These are phyloP conservation scores for Myriosclerotinia scirpicola DNA, from an alignment of 2,329 filamentous ascomycete species.

Conservation along the genomic window DNA sequence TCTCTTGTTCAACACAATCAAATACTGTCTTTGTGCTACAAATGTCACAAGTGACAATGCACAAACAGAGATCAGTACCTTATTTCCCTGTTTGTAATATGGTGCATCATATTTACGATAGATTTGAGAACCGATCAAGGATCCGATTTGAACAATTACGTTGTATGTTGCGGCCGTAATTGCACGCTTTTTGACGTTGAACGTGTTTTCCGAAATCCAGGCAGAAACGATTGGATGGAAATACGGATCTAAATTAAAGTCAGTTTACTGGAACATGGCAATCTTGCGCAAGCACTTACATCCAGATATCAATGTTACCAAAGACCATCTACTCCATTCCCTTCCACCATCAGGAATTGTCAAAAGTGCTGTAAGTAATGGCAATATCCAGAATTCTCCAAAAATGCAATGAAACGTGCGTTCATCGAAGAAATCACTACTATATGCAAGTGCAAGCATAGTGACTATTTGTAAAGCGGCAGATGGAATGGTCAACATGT, in stretches of 20 bases:
- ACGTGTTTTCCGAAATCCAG: constrained; percentile 57
- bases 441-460: constrained; percentile 49
- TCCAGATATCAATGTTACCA: constrained; percentile 28
- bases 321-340: constrained; percentile 30
- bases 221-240: constrained; percentile 49
- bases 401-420: constrained; percentile 38
- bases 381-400: constrained; percentile 46
- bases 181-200: constrained; percentile 60
- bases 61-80: constrained; percentile 51
- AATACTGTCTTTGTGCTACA: constrained; percentile 48
- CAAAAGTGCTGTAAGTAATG: constrained; percentile 37
- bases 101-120: constrained; percentile 51
- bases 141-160: constrained; percentile 48
- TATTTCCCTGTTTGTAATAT: constrained; percentile 55
- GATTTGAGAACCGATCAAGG: constrained; percentile 40
- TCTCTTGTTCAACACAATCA: constrained; percentile 48
- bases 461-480: constrained; percentile 43
- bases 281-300: constrained; percentile 24
- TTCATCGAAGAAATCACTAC: constrained; percentile 46
- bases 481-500: constrained; percentile 48
- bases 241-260: neutral
- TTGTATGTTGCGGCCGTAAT: constrained; percentile 64
- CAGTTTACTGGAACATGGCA: constrained; percentile 14
- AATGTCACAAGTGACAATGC: constrained; percentile 48
- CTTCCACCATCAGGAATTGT: constrained; percentile 26